These are phyloP conservation scores for Excoecaria agallocha DNA, from an alignment of 345 rosid genomes.

Conservation along the genomic window DNA sequence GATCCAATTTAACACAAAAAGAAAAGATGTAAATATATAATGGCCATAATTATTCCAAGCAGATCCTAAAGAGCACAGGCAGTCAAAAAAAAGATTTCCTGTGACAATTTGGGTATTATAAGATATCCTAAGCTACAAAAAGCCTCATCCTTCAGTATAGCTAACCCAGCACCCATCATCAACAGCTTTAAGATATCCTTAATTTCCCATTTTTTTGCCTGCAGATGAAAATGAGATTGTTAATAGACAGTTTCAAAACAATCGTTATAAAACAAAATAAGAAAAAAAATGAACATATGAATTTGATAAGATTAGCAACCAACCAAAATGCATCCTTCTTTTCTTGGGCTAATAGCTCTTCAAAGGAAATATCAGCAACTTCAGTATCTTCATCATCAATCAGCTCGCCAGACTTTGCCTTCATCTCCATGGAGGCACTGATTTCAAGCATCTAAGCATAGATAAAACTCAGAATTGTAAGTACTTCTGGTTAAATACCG, in stretches of 20 bases:
- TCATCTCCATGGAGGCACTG: constrained; percentile 55
- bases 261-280: not conserved
- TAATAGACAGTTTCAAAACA: not conserved
- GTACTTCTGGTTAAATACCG: not conserved
- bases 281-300: not conserved
- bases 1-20: not conserved
- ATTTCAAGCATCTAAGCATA: constrained; percentile 69
- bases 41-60: not conserved
- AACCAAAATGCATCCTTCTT: constrained; percentile 90
- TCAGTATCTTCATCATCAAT: constrained; percentile 40
- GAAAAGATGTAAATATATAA: not conserved
- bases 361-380: constrained; percentile 72
- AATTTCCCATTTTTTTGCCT: constrained; percentile 82
- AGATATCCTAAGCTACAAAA: constrained; percentile 17
- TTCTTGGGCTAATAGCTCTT: constrained; percentile 84
- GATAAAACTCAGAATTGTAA: constrained; percentile 14
- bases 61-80: constrained; percentile 13
- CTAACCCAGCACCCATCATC: constrained; percentile 5
- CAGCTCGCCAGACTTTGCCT: constrained; percentile 42
- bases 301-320: constrained; percentile 24
- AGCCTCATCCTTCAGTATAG: not conserved
- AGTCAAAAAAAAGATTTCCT: constrained; percentile 3
- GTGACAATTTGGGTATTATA: not conserved
- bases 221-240: constrained; percentile 20
- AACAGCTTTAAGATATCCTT: constrained; percentile 42